Evolutionary conservation across 768 basidiomycete species (phyloP).

Genomic region (Favolaschia claudopus): DNA sequence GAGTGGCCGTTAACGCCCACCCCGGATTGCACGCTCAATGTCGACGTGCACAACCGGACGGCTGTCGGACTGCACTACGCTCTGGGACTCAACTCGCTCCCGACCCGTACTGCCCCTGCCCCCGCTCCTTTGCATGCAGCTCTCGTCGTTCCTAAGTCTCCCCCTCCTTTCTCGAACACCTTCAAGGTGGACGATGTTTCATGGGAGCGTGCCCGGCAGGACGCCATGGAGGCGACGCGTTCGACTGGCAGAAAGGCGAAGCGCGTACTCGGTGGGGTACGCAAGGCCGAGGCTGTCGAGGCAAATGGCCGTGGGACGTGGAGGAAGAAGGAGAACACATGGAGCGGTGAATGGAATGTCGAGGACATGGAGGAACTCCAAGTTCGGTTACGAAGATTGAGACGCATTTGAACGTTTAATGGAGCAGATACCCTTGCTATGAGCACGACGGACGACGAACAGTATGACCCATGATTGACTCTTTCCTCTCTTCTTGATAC

Average conservation of each 20-base stretch:
- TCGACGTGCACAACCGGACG: slow-evolving; percentile 3
- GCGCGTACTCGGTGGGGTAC: slow-evolving; percentile 14
- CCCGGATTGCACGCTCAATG: slow-evolving; percentile 12
- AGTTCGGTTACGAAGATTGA: slow-evolving; percentile 14
- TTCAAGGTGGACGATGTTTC: slow-evolving; percentile 20
- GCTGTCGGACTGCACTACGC: slow-evolving; percentile 27
- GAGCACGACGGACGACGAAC: neutral
- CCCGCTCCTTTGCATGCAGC: neutral
- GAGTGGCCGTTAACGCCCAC: slow-evolving; percentile 21
- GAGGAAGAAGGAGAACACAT: slow-evolving; percentile 35
- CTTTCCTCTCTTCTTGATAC: neutral
- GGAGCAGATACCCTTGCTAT: too few relatives aligned
- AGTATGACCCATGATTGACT: neutral
- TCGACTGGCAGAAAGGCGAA: neutral
- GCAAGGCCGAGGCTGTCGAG: slow-evolving; percentile 3
- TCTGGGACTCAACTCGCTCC: slow-evolving; percentile 15
- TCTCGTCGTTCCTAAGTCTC: slow-evolving; percentile 2
- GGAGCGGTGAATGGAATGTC: slow-evolving; percentile 45
- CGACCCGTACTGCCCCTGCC: slow-evolving; percentile 2
- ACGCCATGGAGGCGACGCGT: neutral
- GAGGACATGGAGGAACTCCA: slow-evolving; percentile 35
- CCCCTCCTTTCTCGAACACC: slow-evolving; percentile 22
- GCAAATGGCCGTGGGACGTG: slow-evolving; percentile 24
- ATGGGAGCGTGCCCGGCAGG: slow-evolving; percentile 23
- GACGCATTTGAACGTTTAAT: slow-evolving; percentile 1